Evolutionary conservation across 805 yeast species (phyloP).

Genomic region (Yarrowia sp.): DNA sequence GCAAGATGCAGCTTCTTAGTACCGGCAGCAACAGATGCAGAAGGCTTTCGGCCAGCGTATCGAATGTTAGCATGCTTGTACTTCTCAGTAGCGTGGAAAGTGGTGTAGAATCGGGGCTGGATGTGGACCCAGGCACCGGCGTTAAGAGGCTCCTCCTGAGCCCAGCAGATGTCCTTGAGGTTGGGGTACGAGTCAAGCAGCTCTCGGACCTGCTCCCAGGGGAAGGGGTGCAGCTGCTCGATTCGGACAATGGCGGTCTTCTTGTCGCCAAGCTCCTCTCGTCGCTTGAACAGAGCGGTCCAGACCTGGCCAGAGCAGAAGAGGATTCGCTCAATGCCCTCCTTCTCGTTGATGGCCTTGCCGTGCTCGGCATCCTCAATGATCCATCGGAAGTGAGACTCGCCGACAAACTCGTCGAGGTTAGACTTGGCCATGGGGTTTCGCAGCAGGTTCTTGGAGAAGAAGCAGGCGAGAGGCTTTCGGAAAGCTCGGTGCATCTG

Average conservation of each 20-base stretch:
- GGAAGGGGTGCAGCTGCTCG: constrained; percentile 99
- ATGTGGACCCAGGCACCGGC: constrained; percentile 86
- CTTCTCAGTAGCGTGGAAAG: constrained; percentile 68
- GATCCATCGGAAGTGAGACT: constrained; percentile 91
- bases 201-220: constrained; percentile 89
- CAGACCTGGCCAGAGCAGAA: constrained; percentile 90
- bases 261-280: constrained; percentile 71
- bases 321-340: constrained; percentile 83
- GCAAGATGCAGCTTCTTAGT: constrained; percentile 79
- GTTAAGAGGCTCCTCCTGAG: constrained; percentile 98
- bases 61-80: constrained; percentile 61
- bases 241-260: constrained; percentile 83
- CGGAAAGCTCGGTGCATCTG: constrained; percentile 99
- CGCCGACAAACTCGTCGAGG: constrained; percentile 82
- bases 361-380: constrained; percentile 90
- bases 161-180: constrained; percentile 86
- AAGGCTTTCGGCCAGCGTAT: constrained; percentile 97
- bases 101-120: constrained; percentile 78
- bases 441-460: constrained; percentile 92
- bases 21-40: constrained; percentile 98
- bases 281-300: constrained; percentile 86
- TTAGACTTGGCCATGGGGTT: constrained; percentile 94
- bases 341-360: constrained; percentile 68
- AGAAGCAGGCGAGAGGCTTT: constrained; percentile 72
- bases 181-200: constrained; percentile 75